phyloP scores from a whole-genome alignment of 1,284 basidiomycete species.

The Pisolithus thermaeus region DNA sequence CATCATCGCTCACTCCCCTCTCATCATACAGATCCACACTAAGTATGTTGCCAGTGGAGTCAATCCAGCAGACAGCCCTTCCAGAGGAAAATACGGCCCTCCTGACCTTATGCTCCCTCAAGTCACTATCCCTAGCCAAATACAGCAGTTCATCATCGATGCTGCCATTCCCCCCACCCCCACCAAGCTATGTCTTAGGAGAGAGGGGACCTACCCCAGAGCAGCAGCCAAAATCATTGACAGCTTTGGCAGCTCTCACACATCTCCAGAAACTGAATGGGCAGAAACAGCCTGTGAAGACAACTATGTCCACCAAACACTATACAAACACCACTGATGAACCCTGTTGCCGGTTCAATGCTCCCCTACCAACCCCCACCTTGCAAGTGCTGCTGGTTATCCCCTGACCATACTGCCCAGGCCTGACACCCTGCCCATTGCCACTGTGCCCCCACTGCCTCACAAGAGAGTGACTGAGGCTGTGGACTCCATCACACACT shows the following conservation, averaged over 20 bases:
- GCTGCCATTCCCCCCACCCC: background rate
- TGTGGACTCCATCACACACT: constrained; percentile 9
- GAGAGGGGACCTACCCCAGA: background rate
- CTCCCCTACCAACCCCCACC: background rate
- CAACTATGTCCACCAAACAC: background rate
- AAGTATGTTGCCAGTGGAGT: constrained; percentile 24
- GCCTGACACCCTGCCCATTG: constrained; percentile 10
- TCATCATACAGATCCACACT: constrained; percentile 19
- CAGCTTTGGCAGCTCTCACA: background rate
- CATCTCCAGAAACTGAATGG: background rate
- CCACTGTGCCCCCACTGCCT: constrained; percentile 21
- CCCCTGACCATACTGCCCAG: constrained; percentile 7
- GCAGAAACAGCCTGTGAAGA: background rate
- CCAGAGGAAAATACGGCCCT: constrained; percentile 10
- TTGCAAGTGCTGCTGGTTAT: too few species aligned
- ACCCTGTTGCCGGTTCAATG: background rate
- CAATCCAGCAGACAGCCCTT: constrained; percentile 22
- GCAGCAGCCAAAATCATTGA: background rate
- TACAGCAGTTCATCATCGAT: constrained; percentile 9
- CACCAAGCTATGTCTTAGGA: background rate
- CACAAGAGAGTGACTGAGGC: constrained; percentile 13
- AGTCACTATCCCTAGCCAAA: background rate
- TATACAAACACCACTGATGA: background rate
- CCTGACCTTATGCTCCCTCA: constrained; percentile 3
- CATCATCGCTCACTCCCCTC: background rate